Conservation (phyloP, 2,329 filamentous ascomycete genomes). For the Aspergillus alliaceus region DNA sequence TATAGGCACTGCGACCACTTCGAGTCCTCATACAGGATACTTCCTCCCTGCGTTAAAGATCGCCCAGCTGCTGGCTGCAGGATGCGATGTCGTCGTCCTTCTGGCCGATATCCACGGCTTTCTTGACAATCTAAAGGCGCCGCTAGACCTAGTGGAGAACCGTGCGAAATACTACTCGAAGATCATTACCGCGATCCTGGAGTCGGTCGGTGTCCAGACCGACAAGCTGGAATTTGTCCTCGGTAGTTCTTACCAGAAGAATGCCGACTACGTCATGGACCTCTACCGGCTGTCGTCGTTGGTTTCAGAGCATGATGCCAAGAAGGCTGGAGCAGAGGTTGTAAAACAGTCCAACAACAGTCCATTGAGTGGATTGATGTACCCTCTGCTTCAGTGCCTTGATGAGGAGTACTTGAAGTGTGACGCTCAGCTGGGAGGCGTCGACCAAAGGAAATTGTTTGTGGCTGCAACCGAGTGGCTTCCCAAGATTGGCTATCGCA, state of each 20-base stretch:
- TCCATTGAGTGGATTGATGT: constrained; percentile 71
- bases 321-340: constrained; percentile 88
- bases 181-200: constrained; percentile 71
- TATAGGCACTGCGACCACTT: constrained; percentile 69
- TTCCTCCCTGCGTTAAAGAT: constrained; percentile 85
- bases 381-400: constrained; percentile 84
- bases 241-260: constrained; percentile 75
- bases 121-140: constrained; percentile 61
- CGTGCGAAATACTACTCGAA: constrained; percentile 82
- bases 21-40: constrained; percentile 86
- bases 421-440: constrained; percentile 83
- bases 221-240: constrained; percentile 80
- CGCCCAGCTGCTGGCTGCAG: constrained; percentile 80
- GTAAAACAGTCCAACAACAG: constrained; percentile 87
- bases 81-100: constrained; percentile 77
- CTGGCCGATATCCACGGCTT: constrained; percentile 65
- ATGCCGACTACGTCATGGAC: constrained; percentile 78
- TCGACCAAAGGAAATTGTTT: constrained; percentile 41
- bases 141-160: constrained; percentile 80
- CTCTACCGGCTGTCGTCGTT: constrained; percentile 70
- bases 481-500: constrained; percentile 80
- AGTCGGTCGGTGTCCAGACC: constrained; percentile 75
- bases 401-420: constrained; percentile 88
- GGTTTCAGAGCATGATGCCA: constrained; percentile 69
- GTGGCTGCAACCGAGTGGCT: constrained; percentile 74